Base-by-base conservation (phyloP, 352 stramenopile species). In the Phytophthora tentaculata region DNA sequence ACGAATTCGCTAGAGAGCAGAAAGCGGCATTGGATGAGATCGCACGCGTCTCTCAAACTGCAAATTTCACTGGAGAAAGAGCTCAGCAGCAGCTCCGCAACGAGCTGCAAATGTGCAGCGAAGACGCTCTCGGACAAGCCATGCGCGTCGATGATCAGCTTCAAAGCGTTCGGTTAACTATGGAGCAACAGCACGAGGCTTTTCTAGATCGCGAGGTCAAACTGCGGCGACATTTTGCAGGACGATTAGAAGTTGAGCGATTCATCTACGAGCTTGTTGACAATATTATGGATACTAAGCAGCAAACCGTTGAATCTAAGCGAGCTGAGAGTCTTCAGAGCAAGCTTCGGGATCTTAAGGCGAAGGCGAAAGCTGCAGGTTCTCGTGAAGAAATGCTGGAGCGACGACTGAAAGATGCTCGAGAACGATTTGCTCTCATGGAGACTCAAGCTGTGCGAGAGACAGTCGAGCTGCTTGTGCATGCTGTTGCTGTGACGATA, bases 251-350 rank as follows among this genome's bases (percentile, higher is more conserved):
- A 12, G 56, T 61, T 1, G 51, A 73, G 35, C 60, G 64, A 29
- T 81, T 83, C 24, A 23, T 92, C 24, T 37, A 61, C 5, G 43
- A 19, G 0, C 64, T 88, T 19, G 71, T 90, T 23, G 83, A 89
- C 52, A 70, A 62, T 20, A 69, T 88, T 2, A 73, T 88, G 5
- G 84, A 90, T 20, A 70, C 64, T 20, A 74, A 73, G 13, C 66
- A 83, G 19, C 79, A 84, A 23, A 24, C 44, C 28, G 41, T 28
- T 50, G 63, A 72, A 53, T 26, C 20, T 17, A 54, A 76, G 13
- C 53, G 29, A 12, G 35, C 52, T 6, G 17, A 52, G 12, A 47
- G 48, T 17, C 60, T 91, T 2, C 70, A 70, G 10, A 52, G 10
- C 0, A 71, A 90, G 58, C 74, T 92, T 26, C 51, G 48, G 1